Base-by-base conservation (phyloP, 441 rosid genomes). In the Eutrema salsugineum region DNA sequence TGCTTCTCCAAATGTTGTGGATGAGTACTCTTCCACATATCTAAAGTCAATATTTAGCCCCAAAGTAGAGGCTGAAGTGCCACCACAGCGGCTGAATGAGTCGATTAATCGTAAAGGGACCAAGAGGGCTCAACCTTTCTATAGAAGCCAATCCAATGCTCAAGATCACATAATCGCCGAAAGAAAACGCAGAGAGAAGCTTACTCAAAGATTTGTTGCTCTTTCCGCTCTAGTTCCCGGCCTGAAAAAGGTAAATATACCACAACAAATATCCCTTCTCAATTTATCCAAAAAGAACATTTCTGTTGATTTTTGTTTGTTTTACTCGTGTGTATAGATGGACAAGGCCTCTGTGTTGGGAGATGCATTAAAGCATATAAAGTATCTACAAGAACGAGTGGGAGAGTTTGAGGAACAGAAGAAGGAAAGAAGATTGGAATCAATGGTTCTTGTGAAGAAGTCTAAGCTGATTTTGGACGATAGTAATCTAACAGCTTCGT, bases 331-430 rank as follows among this genome's bases (percentile, higher is more conserved):
- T 51, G 22, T 39, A 35, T 68, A 93, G 98, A 88, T 76, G 93
- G 98, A 93, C 76, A 93, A 93, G 75, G 96, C 93, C 77, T 86
- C 98, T 12, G 96, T 93, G 72, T 88, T 93, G 55, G 91, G 88
- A 61, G 98, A 87, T 80, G 84, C 97, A 8, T 73, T 88, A 46
- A 91, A 87, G 83, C 87, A 93, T 84, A 57, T 93, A 79, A 89
- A 91, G 47, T 84, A 82, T 59, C 87, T 93, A 66, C 93, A 93
- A 75, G 90, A 91, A 62, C 83, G 63, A 73, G 96, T 93, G 0
- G 71, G 83, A 73, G 76, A 70, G 35, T 89, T 88, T 15, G 97
- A 91, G 80, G 89, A 93, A 73, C 74, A 86, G 66, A 82, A 87
- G 17, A 79, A 56, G 64, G 81, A 79, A 83, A 89, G 76, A 63